Base-by-base conservation (phyloP, 2,329 filamentous ascomycete species). In the Hysterium pulicare region DNA sequence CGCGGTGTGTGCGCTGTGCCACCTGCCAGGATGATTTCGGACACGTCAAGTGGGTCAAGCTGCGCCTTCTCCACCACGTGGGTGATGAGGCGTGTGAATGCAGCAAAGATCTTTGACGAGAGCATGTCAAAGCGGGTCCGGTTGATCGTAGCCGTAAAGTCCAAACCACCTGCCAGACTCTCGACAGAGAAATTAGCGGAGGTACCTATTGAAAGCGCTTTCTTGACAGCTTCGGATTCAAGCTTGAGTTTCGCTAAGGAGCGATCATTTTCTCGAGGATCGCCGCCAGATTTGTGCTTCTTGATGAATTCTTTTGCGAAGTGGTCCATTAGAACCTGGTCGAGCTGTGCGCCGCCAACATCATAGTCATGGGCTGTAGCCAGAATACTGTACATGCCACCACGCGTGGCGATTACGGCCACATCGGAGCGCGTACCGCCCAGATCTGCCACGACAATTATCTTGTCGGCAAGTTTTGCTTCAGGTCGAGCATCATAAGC, bases 291-390 rank as follows among this genome's bases (percentile, higher is more conserved):
- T 73, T 84, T 85, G 79, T 97, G 82, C 79, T 95, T 95, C 81
- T 98, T 97, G 63, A 93, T 80, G 73, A 98, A 98, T 71, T 98
- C 93, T 78, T 98, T 98, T 57, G 91, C 87, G 58, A 97, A 96
- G 76, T 96, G 85, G 67, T 98, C 91, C 66, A 95, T 87, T 45
- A 98, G 78, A 38, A 91, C 86, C 67, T 93, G 81, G 74, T 98
- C 93, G 44, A 98, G 78, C 53, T 90, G 83, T 26, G 82, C 78
- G 61, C 93, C 93, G 43, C 87, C 84, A 55, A 91, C 87, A 63
- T 97, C 90, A 71, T 95, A 96, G 75, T 98, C 93, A 74, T 97
- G 93, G 22, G 86, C 82, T 10, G 91, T 95, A 16, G 93, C 90
- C 45, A 98, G 78, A 58, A 96, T 83, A 47, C 89, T 96, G 78